A percentile compares a stretch with the other conserved stretches of the same genome.
phyloP scores from a whole-genome alignment of 805 yeast species.

The Sugiyamaella americana region DNA sequence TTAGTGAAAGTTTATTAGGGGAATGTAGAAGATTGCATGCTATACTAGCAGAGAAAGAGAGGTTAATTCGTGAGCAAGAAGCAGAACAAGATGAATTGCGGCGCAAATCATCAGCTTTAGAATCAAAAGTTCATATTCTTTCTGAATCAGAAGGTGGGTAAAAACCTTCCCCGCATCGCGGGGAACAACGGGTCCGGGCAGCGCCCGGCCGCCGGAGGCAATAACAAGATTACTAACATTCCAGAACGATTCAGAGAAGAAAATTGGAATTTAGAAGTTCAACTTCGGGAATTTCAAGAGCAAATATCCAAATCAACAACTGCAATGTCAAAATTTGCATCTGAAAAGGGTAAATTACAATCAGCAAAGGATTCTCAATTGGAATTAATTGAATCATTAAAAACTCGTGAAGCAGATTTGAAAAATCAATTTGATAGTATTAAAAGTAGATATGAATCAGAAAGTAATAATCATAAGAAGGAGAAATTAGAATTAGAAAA shows the following conservation, averaged over 20 bases:
- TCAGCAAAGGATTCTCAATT: slow-evolving; percentile 21
- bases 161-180: no score
- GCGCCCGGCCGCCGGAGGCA: no score
- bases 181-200: no score
- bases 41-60: slow-evolving; percentile 21
- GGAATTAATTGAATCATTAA: slow-evolving; percentile 27
- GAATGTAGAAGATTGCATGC: slow-evolving; percentile 32
- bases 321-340: slow-evolving; percentile 21
- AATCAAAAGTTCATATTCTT: slow-evolving; percentile 18
- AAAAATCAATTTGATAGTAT: slow-evolving; percentile 20
- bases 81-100: slow-evolving; percentile 19
- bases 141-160: slow-evolving; percentile 22
- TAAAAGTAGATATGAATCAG: slow-evolving; percentile 22
- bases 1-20: slow-evolving; percentile 28
- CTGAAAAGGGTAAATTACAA: slow-evolving; percentile 22
- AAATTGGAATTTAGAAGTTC: slow-evolving; percentile 34
- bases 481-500: slow-evolving; percentile 22
- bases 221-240: slow-evolving; percentile 4
- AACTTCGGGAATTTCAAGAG: slow-evolving; percentile 27
- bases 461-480: slow-evolving; percentile 18
- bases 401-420: slow-evolving; percentile 27
- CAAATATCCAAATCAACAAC: slow-evolving; percentile 23
- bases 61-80: slow-evolving; percentile 13
- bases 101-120: slow-evolving; percentile 17
- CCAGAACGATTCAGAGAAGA: slow-evolving; percentile 30